Base-by-base conservation (phyloP, 2,329 filamentous ascomycete species). In the Phialophora tarda region DNA sequence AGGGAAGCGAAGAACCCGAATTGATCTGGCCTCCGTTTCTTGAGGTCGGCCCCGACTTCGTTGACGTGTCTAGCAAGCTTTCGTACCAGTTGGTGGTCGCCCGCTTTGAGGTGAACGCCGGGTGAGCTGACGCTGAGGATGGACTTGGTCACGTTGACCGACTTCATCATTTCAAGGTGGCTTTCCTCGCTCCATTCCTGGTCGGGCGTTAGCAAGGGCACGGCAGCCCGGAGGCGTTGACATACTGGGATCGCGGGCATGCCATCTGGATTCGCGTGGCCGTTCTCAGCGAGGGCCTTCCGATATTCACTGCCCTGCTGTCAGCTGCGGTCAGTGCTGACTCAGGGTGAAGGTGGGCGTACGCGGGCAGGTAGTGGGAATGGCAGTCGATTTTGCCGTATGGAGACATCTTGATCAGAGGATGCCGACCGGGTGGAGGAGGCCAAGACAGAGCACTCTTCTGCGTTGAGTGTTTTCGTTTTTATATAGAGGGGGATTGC, bases 111-210 rank as follows among this genome's bases (percentile, higher is more conserved):
- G 65, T 84, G 76, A 0, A 81, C 83, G 14, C 84, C 85, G 0
- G 85, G 85, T 0, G 82, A 82, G 4, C 81, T 83, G 72, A 87
- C 82, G 71, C 82, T 85, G 11, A 88, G 74, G 41, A 87, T 82
- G 11, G 83, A 83, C 70, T 82, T 84, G 5, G 74, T 74, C 65
- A 88, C 84, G 67, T 81, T 80, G 65, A 80, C 72, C 0, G 76
- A 72, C 51, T 80, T 71, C 84, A 87, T 87, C 69, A 86, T 76
- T 0, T 75, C 73, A 2, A 86, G 77, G 67, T 87, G 84, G 17
- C 71, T 69, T 64, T 81, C 76, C 12, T 74, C 67, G 50, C 75
- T 80, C 84, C 85, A 86, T 61, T 74, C 71, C 78, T 76, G 53
- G n/a, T 28, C 34, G 58, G 59, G 64, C 55, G 41, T 68, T 61